Percentiles rank a stretch among this genome's conserved stretches.
phyloP scores from a whole-genome alignment of 345 rosid species.

The Lumnitzera littorea region DNA sequence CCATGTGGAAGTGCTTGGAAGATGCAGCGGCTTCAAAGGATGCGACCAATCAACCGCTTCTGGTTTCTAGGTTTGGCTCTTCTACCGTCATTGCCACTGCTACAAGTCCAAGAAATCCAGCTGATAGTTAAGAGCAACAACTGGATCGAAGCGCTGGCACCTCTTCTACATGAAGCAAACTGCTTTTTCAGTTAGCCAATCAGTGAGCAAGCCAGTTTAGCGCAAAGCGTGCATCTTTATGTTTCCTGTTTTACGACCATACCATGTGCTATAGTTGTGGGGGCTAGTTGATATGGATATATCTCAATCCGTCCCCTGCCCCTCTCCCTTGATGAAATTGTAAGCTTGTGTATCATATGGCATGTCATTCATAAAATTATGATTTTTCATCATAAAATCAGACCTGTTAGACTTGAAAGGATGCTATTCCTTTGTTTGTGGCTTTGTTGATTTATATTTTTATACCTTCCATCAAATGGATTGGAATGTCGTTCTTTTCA shows the following conservation, averaged over 20 bases:
- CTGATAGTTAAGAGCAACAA: constrained; percentile 27
- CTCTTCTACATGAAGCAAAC: constrained; percentile 1
- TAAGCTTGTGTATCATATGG: constrained; percentile 32
- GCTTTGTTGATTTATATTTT: too few species aligned
- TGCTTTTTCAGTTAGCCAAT: too few species aligned
- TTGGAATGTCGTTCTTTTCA: too few species aligned
- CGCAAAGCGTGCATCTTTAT: too few species aligned
- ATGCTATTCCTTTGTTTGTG: too few species aligned
- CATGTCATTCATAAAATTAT: constrained; percentile 20
- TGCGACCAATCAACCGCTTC: constrained; percentile 48
- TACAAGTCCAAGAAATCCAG: constrained; percentile 28
- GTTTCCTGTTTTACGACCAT: too few species aligned
- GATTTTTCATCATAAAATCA: neutral
- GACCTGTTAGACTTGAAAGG: too few species aligned
- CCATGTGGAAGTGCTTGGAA: constrained; percentile 61
- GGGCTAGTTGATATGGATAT: too few species aligned
- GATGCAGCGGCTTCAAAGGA: constrained; percentile 53
- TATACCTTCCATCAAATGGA: too few species aligned
- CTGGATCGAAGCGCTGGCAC: constrained; percentile 3
- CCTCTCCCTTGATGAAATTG: constrained; percentile 12
- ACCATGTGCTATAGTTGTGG: too few species aligned
- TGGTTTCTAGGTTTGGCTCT: constrained; percentile 41
- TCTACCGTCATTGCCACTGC: constrained; percentile 33
- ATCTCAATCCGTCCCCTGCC: too few species aligned
- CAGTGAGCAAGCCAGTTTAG: too few species aligned